phyloP scores from a whole-genome alignment of 768 basidiomycete genomes.

The Candolleomyces efflorescens region DNA sequence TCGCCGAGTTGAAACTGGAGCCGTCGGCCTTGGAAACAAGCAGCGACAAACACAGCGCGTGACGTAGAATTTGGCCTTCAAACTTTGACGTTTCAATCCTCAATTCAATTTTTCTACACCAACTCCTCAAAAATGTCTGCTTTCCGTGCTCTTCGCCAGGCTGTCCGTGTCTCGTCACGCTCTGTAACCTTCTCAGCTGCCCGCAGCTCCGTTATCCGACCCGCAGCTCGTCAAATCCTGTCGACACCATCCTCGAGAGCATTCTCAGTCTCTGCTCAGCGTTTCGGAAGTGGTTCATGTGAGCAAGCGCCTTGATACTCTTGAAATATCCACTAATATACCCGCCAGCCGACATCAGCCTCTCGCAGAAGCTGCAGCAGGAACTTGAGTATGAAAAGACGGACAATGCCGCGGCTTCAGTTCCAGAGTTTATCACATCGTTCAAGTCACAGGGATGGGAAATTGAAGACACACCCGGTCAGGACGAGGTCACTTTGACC shows the following conservation, averaged over 20 bases:
- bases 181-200: slow-evolving; percentile 25
- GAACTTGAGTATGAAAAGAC: slow-evolving; percentile 88
- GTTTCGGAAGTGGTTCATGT: slow-evolving; percentile 44
- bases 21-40: not conserved
- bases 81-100: not conserved
- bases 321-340: not conserved
- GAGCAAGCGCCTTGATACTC: slow-evolving; percentile 16
- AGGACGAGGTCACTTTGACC: slow-evolving; percentile 79
- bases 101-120: not conserved
- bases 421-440: slow-evolving; percentile 72
- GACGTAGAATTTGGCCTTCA: not conserved
- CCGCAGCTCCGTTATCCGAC: slow-evolving; percentile 23
- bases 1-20: no score
- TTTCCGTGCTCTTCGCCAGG: slow-evolving; percentile 55
- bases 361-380: slow-evolving; percentile 70
- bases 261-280: slow-evolving; percentile 43
- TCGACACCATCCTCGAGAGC: slow-evolving; percentile 23
- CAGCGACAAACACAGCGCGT: not conserved
- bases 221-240: slow-evolving; percentile 17
- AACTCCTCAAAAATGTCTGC: slow-evolving; percentile 48
- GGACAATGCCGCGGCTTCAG: slow-evolving; percentile 22
- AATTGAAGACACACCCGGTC: slow-evolving; percentile 67
- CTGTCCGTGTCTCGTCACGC: slow-evolving; percentile 40
- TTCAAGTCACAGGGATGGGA: slow-evolving; percentile 83
- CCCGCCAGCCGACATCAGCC: slow-evolving; percentile 60